phyloP scores from a whole-genome alignment of 192 early-diverging fungal species.

The Anaeromyces robustus region DNA sequence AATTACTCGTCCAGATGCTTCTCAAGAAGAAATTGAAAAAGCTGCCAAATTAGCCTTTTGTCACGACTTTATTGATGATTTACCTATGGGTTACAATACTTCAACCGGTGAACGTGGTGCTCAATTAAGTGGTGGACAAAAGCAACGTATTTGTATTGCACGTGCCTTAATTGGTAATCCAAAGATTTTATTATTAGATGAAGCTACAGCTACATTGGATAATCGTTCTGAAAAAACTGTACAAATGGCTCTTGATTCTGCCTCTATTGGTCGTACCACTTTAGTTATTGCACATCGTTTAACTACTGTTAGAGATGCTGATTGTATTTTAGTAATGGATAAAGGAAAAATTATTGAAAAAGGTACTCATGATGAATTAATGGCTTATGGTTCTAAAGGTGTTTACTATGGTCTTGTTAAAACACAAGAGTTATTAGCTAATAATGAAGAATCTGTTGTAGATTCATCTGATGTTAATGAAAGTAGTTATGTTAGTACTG shows the following conservation, averaged over 20 bases:
- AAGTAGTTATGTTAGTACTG: neutral
- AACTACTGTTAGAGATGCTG: neutral
- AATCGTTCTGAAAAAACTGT: neutral
- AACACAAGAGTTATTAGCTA: neutral
- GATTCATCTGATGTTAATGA: neutral
- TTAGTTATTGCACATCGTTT: neutral
- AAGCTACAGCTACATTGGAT: neutral
- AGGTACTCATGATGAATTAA: neutral
- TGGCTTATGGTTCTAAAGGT: neutral
- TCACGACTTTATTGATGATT: slow-evolving; percentile 70
- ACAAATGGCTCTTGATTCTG: neutral
- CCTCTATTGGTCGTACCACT: neutral
- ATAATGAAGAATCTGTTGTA: neutral
- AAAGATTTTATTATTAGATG: neutral
- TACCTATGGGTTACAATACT: slow-evolving; percentile 71
- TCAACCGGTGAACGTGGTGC: slow-evolving; percentile 51
- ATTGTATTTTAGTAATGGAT: neutral
- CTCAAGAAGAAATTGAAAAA: neutral
- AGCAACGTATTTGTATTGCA: slow-evolving; percentile 7
- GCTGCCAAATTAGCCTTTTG: neutral
- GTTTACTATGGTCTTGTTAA: neutral
- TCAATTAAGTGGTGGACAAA: slow-evolving; percentile 6
- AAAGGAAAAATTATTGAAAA: neutral
- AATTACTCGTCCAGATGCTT: neutral
- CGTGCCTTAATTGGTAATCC: slow-evolving; percentile 1